Conservation (phyloP, 176 grass and related monocot species). For the Eleusine coracana region DNA sequence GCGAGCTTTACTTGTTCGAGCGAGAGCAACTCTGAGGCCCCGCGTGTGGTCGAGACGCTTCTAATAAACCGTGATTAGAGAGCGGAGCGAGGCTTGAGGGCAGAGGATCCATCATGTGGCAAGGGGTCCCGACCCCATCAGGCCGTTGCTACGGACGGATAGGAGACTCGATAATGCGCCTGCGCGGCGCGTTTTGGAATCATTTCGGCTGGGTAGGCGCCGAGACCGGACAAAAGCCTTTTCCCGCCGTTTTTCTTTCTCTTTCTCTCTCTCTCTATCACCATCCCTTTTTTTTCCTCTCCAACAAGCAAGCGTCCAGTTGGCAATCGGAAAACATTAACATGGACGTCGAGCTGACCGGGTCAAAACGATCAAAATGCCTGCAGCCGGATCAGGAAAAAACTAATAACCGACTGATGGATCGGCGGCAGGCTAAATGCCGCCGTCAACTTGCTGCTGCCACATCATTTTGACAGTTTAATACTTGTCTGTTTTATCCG, state of each 20-base stretch:
- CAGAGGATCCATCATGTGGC: neutral
- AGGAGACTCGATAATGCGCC: neutral
- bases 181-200: neutral
- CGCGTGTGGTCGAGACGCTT: neutral
- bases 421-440: neutral
- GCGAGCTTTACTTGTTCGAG: neutral
- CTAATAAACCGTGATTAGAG: no score
- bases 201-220: neutral
- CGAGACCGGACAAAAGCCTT: neutral
- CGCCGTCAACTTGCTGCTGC: neutral
- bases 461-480: neutral
- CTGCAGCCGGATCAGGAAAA: neutral
- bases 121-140: neutral
- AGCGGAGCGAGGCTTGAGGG: neutral
- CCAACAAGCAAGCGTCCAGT: no score
- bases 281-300: neutral
- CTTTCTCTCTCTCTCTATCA: neutral
- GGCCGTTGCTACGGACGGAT: neutral
- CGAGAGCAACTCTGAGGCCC: neutral
- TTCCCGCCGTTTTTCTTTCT: neutral
- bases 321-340: neutral
- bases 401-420: neutral
- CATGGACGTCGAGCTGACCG: neutral
- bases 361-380: neutral
- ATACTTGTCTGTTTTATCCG: neutral